phyloP scores from a whole-genome alignment of 2,329 filamentous ascomycete genomes.

The Fusarium cicatricum region DNA sequence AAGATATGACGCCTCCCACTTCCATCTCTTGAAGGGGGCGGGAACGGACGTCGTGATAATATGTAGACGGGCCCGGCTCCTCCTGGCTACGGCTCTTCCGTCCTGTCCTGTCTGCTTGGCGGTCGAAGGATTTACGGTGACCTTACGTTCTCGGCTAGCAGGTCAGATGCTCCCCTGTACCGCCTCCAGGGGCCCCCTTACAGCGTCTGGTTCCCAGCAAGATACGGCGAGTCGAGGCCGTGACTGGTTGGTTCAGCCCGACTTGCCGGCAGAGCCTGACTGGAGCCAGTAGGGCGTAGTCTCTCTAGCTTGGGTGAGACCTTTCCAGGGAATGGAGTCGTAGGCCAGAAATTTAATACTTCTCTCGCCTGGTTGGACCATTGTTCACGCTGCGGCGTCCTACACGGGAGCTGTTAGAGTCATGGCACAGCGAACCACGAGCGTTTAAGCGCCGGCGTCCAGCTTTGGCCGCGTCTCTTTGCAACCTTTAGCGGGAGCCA shows the following conservation, averaged over 20 bases:
- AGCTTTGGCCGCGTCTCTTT: background rate
- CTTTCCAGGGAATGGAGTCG: conserved; percentile 15
- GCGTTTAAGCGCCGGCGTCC: conserved; percentile 18
- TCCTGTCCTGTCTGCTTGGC: conserved; percentile 3
- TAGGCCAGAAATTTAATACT: conserved; percentile 11
- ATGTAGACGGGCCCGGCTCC: conserved; percentile 25
- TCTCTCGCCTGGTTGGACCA: conserved; percentile 13
- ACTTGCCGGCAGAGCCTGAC: conserved; percentile 11
- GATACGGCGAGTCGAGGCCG: conserved; percentile 2
- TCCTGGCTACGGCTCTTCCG: background rate
- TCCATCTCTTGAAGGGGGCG: conserved; percentile 4
- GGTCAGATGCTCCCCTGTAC: conserved; percentile 2
- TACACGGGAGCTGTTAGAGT: conserved; percentile 12
- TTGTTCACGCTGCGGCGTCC: conserved; percentile 2
- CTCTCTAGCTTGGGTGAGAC: conserved; percentile 17
- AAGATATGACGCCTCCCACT: conserved; percentile 16
- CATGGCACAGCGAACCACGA: conserved; percentile 20
- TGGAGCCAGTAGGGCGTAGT: conserved; percentile 8
- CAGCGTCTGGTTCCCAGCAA: conserved; percentile 12
- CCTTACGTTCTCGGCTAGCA: background rate
- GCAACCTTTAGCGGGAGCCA: background rate
- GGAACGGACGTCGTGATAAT: conserved; percentile 40
- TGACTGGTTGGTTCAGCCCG: conserved; percentile 18
- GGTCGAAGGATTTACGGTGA: conserved; percentile 7
- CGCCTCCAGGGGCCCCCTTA: conserved; percentile 15